Conservation (phyloP, 73 alveolate genomes). For the Blepharisma stoltei region DNA sequence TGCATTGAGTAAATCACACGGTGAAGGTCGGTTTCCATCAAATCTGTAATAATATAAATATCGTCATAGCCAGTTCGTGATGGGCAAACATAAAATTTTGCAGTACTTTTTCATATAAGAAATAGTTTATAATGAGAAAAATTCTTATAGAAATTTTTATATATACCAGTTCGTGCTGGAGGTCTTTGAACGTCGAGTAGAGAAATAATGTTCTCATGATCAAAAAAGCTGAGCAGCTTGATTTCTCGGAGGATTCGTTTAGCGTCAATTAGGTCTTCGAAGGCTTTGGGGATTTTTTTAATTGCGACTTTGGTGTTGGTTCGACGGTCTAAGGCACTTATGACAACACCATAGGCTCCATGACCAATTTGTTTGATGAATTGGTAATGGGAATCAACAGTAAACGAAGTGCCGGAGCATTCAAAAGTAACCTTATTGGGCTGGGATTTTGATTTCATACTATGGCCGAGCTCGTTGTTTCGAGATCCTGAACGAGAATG, state of each 20-base stretch:
- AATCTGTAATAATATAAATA: conserved; percentile 76
- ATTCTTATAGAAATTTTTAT: no score
- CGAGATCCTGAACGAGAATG: no score
- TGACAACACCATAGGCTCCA: conserved; percentile 70
- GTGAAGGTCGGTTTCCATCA: conserved; percentile 84
- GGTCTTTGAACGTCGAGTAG: conserved; percentile 76
- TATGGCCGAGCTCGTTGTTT: no score
- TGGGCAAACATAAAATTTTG: no score
- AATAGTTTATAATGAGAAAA: no score
- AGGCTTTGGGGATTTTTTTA: conserved; percentile 65
- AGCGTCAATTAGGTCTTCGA: conserved; percentile 56
- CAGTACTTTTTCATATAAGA: no score
- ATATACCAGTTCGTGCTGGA: conserved; percentile 77
- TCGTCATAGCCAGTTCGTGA: conserved; percentile 80
- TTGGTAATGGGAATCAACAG: conserved; percentile 50
- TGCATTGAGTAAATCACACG: conserved; percentile 80
- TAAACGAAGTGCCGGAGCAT: conserved; percentile 45
- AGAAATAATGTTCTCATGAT: conserved; percentile 74
- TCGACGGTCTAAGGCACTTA: conserved; percentile 53
- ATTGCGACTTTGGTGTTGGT: conserved; percentile 60
- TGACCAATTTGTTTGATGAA: conserved; percentile 55
- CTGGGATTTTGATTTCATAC: no score
- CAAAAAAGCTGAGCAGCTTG: conserved; percentile 54
- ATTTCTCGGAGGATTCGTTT: conserved; percentile 61
- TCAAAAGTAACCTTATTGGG: conserved; percentile 35